Percentiles rank a stretch among this genome's conserved stretches.
These are phyloP conservation scores for Cryptococcus sp. DNA, from an alignment of 1,284 basidiomycete species.

Conservation along the genomic window DNA sequence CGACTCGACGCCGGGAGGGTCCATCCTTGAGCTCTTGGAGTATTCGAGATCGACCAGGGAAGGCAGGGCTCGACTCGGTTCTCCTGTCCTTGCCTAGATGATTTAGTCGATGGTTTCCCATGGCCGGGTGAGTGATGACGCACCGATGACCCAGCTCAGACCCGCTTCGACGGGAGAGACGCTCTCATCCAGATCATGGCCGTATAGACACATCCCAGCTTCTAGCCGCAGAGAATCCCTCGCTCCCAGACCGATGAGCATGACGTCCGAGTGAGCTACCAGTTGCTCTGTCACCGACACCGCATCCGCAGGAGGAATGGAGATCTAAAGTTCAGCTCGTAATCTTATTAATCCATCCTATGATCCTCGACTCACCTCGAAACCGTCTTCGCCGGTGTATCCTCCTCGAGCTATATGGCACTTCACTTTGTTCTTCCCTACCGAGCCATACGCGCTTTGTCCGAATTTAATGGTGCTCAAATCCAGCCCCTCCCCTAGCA, in stretches of 20 bases:
- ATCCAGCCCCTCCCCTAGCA: conserved; percentile 58
- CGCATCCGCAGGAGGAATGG: conserved; percentile 74
- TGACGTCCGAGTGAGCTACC: conserved; percentile 58
- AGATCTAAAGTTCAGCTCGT: conserved; percentile 65
- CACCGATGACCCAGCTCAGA: conserved; percentile 86
- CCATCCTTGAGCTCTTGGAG: conserved; percentile 74
- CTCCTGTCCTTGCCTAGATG: conserved; percentile 72
- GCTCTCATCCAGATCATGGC: conserved; percentile 83
- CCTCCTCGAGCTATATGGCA: conserved; percentile 93
- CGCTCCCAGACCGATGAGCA: conserved; percentile 85
- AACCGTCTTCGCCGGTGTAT: conserved; percentile 98
- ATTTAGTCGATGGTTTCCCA: neutral
- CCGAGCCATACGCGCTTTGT: conserved; percentile 65
- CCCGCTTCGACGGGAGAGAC: conserved; percentile 86
- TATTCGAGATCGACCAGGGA: conserved; percentile 80
- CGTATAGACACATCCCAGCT: conserved; percentile 97
- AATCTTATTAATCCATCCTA: too few relatives aligned
- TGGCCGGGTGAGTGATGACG: conserved; percentile 23
- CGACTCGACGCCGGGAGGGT: conserved; percentile 72
- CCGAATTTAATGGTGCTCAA: conserved; percentile 71
- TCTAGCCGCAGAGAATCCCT: conserved; percentile 90
- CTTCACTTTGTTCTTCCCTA: conserved; percentile 58
- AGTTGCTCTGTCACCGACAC: conserved; percentile 67
- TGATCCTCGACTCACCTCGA: conserved; percentile 84
- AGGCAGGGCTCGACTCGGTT: conserved; percentile 49